Base-by-base conservation (phyloP, 2,329 filamentous ascomycete species). In the Xylariaceae sp. region DNA sequence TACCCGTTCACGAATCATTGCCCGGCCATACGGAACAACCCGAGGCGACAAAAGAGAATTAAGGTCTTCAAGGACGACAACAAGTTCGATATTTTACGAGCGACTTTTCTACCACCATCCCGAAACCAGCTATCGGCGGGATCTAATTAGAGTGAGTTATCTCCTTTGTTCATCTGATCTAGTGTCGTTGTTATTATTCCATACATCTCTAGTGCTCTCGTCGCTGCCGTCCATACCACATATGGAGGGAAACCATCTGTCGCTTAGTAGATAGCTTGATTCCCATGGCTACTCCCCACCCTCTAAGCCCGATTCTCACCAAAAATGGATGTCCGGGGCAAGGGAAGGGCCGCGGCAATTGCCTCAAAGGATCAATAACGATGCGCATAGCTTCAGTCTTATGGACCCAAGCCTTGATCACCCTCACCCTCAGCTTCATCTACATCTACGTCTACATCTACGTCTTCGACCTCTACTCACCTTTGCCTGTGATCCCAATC, bases 271-370 rank as follows among this genome's bases (percentile, higher is more conserved):
- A 34, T 34, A 34, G 32, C 32, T 34, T 34, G 32, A 8, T 34
- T 34, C 8, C 32, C 5, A 34, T 3, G 1, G 27, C 26, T 34
- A 45, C 12, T 8, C 26, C n/a, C 40, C 42, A n/a, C 43, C 39
- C 44, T 45, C 47, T 30, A 46, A 49, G 42, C 6, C 35, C 35
- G 35, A 37, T 9, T 3, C 34, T 34, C 52, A 42, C 58, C 55
- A 50, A 60, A 57, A 53, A 40, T 56, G 53, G 56, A 58, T 53
- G 52, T 52, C 53, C 53, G 58, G 35, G 5, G 35, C 8, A 3
- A 11, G 35, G 8, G 35, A 37, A 56, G 31, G 49, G 19, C 58
- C 56, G 58, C 59, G 54, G 58, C 44, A 49, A 52, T 37, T 57
- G 51, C 46, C 49, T 51, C 55, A 42, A 5, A 7, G 11, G 29